Evolutionary conservation across 805 yeast genomes (phyloP).

Genomic region (Teunomyces funiuensis): DNA sequence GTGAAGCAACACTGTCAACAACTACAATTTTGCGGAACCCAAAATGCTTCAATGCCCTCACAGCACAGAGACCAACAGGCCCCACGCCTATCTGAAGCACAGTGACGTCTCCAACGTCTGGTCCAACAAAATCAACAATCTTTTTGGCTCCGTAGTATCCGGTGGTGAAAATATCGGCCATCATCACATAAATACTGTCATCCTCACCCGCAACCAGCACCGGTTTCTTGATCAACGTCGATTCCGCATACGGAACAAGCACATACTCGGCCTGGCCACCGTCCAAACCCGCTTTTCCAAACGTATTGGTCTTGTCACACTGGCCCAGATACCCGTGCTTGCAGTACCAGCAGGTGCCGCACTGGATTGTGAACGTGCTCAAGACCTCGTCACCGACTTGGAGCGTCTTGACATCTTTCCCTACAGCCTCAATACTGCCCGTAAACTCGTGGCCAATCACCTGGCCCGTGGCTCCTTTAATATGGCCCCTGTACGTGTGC

Average conservation of each 20-base stretch:
- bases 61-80: conserved; percentile 58
- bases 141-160: conserved; percentile 60
- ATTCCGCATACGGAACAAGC: conserved; percentile 56
- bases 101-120: conserved; percentile 27
- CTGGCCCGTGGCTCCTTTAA: conserved; percentile 36
- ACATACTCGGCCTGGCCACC: conserved; percentile 68
- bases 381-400: conserved; percentile 48
- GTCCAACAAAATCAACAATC: conserved; percentile 43
- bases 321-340: conserved; percentile 53
- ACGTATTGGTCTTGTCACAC: conserved; percentile 54
- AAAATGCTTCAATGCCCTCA: conserved; percentile 42
- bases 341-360: conserved; percentile 63
- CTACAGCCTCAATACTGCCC: conserved; percentile 44
- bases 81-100: conserved; percentile 60
- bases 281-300: conserved; percentile 56
- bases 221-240: conserved; percentile 49
- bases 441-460: conserved; percentile 55
- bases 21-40: conserved; percentile 48
- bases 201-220: conserved; percentile 23
- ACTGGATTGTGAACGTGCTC: conserved; percentile 52
- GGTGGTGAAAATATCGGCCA: conserved; percentile 67
- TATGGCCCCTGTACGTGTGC: conserved; percentile 55
- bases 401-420: conserved; percentile 31
- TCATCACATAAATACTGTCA: conserved; percentile 49
- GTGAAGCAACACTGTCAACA: conserved; percentile 48